phyloP scores from a whole-genome alignment of 192 early-diverging fungal genomes.

The Borealophlyctis nickersoniae region DNA sequence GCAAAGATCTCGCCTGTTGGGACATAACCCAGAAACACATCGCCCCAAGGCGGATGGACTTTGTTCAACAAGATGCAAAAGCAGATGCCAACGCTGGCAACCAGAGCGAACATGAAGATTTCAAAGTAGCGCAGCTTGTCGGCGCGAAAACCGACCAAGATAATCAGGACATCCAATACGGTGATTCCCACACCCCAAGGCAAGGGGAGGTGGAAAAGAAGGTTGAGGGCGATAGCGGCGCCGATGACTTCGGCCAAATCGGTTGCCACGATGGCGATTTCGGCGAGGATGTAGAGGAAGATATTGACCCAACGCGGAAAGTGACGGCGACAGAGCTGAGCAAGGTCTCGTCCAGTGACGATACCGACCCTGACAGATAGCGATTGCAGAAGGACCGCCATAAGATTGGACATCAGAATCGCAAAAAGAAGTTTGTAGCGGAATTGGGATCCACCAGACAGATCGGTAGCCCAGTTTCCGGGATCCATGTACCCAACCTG shows the following conservation, averaged over 20 bases:
- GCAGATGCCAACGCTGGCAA: constrained; percentile 59
- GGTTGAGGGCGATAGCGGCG: constrained; percentile 74
- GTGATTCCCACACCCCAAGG: constrained; percentile 72
- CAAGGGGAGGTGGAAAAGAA: constrained; percentile 70
- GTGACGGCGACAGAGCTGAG: constrained; percentile 62
- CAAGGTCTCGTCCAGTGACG: constrained; percentile 71
- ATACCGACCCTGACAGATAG: constrained; percentile 74
- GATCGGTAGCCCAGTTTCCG: constrained; percentile 84
- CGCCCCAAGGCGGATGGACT: constrained; percentile 50
- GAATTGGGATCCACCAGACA: constrained; percentile 68
- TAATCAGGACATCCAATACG: constrained; percentile 66
- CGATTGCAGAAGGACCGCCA: constrained; percentile 76
- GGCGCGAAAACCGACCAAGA: constrained; percentile 59
- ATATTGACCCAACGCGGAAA: constrained; percentile 55
- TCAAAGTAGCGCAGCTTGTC: constrained; percentile 65
- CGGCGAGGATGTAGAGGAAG: constrained; percentile 65
- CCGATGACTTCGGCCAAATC: constrained; percentile 84
- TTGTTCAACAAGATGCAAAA: constrained; percentile 61
- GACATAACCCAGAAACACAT: constrained; percentile 67
- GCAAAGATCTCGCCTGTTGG: constrained; percentile 60
- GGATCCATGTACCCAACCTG: too few relatives aligned
- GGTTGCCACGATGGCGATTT: constrained; percentile 73
- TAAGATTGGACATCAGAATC: constrained; percentile 68
- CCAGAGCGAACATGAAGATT: constrained; percentile 60
- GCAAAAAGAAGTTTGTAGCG: constrained; percentile 71